Conservation (phyloP, 2,329 filamentous ascomycete species). For the Colletotrichum sp. region DNA sequence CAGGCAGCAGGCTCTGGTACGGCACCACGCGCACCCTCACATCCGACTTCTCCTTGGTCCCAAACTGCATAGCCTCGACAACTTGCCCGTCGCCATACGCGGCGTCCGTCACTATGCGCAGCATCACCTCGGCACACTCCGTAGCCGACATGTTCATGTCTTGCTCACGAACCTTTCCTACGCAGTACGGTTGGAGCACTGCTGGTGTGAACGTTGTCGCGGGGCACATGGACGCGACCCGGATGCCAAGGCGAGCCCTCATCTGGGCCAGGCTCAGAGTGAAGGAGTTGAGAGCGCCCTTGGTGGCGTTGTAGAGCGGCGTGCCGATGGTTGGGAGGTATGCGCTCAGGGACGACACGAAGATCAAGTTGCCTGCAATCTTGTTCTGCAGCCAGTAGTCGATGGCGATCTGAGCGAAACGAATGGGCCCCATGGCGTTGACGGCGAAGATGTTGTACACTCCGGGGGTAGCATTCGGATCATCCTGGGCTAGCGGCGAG, state of each 20-base stretch:
- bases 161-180: neutral
- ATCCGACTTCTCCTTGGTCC: neutral
- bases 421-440: constrained; percentile 30
- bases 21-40: constrained; percentile 19
- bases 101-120: constrained; percentile 4
- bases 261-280: constrained; percentile 20
- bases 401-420: constrained; percentile 30
- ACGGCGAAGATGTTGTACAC: constrained; percentile 29
- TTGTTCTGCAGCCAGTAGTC: constrained; percentile 32
- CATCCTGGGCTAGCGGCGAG: constrained; percentile 23
- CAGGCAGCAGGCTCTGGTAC: neutral
- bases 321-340: constrained; percentile 32
- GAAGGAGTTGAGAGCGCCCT: constrained; percentile 25
- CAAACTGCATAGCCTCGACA: constrained; percentile 21
- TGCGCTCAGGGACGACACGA: constrained; percentile 28
- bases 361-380: constrained; percentile 40
- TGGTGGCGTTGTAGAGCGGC: constrained; percentile 33
- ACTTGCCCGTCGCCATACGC: constrained; percentile 23
- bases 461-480: constrained; percentile 20
- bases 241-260: constrained; percentile 18
- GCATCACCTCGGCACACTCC: constrained; percentile 10
- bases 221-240: constrained; percentile 22
- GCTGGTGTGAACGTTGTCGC: constrained; percentile 11
- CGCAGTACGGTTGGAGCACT: neutral
- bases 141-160: constrained; percentile 8